Evolutionary conservation across 2,329 filamentous ascomycete genomes (phyloP), one percentile per base, ranked within the genome.

Genomic region (Aspergillus luchuensis): DNA sequence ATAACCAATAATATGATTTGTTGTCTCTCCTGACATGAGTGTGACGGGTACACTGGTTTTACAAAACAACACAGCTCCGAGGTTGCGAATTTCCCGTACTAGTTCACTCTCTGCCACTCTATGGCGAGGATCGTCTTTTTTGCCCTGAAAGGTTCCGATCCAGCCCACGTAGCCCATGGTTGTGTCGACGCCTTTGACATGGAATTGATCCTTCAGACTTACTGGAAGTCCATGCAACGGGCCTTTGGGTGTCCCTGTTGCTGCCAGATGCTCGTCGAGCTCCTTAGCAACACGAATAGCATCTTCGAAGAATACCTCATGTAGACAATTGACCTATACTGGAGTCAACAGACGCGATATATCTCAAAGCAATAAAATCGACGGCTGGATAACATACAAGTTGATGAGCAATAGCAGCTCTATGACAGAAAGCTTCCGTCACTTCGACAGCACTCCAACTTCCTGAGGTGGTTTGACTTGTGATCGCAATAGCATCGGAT

Each of bases 391-490:
- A 8, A 58, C 71, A 54, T 65, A 84, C 82, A 21, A 86, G 73
- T 66, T 88, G 86, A 58, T 88, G 85, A 1, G 86, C 85, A 50
- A 87, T 62, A 10, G 83, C 80, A 51, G 84, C 80, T 33, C 82
- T 72, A 57, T 85, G 83, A 66, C 84, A 86, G 67, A 87, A 85
- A 3, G 82, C 82, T 55, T 80, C 80, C 3, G 81, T 78, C 2
- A 84, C 84, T 52, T 82, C 82, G 11, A 84, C 79, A 1, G 85
- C 82, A 10, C 75, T 83, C 85, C 85, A 88, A 61, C 67, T 65
- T 2, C 85, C 85, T 1, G 76, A 74, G 0, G 78, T 79, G 1
- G 84, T 86, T 47, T 83, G 81, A 53, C 80, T 74, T 1, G 83
- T 81, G 58, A 89, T 85, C 0, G 79, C 82, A 8, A 83, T 79